Conservation (phyloP, 2,329 filamentous ascomycete species). For the Phialophora chinensis region DNA sequence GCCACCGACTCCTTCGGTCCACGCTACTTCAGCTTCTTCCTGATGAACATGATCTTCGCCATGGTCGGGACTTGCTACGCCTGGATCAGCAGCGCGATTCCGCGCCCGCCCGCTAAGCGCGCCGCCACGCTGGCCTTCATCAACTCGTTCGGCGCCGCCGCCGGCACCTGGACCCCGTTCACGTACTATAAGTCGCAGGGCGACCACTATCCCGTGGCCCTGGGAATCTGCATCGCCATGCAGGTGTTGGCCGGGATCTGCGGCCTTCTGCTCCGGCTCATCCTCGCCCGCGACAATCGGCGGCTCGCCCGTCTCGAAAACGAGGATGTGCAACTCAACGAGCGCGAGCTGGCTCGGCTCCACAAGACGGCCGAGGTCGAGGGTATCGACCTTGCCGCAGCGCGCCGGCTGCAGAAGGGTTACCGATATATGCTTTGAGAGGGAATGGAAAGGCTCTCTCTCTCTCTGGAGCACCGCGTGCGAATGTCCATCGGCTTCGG, state of each 20-base stretch:
- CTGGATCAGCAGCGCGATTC: slow-evolving; percentile 13
- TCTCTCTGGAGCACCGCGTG: too few relatives aligned
- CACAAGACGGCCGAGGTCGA: slow-evolving; percentile 59
- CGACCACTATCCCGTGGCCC: slow-evolving; percentile 50
- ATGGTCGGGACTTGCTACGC: slow-evolving; percentile 55
- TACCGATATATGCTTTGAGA: too few relatives aligned
- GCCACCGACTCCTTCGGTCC: slow-evolving; percentile 57
- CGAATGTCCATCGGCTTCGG: too few relatives aligned
- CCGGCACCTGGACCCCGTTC: slow-evolving; percentile 57
- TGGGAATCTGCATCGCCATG: slow-evolving; percentile 52
- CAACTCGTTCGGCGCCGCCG: slow-evolving; percentile 55
- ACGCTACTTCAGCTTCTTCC: slow-evolving; percentile 62
- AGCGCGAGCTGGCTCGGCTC: slow-evolving; percentile 55
- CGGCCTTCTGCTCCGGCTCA: slow-evolving; percentile 47
- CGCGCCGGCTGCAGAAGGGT: slow-evolving; percentile 47
- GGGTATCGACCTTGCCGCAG: slow-evolving; percentile 56
- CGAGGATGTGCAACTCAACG: slow-evolving; percentile 52
- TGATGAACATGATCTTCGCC: slow-evolving; percentile 53
- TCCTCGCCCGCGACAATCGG: slow-evolving; percentile 55
- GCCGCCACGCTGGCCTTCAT: slow-evolving; percentile 61
- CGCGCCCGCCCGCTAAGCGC: slow-evolving; percentile 59
- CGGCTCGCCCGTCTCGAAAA: slow-evolving; percentile 58
- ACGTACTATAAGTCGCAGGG: slow-evolving; percentile 42
- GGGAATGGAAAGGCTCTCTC: too few relatives aligned
- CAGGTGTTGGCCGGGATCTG: slow-evolving; percentile 46